Evolutionary conservation across 306 rosid species (phyloP).

Genomic region (Cucurbita ficifolia): DNA sequence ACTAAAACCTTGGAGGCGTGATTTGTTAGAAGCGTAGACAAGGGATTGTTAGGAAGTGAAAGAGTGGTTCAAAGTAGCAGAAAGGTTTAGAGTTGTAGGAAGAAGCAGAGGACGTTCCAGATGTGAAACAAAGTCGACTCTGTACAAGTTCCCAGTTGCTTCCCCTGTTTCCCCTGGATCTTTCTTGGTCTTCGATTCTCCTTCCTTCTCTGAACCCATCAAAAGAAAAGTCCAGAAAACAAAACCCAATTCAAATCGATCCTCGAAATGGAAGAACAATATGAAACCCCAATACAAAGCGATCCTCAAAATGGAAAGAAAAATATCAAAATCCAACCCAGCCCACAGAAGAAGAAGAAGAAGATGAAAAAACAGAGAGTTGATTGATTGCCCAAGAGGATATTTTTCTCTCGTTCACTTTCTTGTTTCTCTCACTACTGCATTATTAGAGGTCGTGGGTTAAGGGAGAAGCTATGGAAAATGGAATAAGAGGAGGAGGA

Average conservation of each 20-base stretch:
- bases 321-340: not conserved
- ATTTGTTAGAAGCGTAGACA: not conserved
- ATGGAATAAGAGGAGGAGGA: not conserved
- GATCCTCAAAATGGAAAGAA: not conserved
- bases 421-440: not conserved
- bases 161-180: constrained; percentile 5
- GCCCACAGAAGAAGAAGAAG: not conserved
- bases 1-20: not conserved
- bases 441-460: not conserved
- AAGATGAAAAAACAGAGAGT: not conserved
- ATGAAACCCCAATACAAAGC: not conserved
- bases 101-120: not conserved
- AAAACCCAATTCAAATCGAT: not conserved
- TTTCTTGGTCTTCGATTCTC: not conserved
- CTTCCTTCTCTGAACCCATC: constrained; percentile 4
- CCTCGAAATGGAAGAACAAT: not conserved
- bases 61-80: not conserved
- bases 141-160: not conserved
- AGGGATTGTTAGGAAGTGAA: not conserved
- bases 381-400: not conserved
- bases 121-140: not conserved
- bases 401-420: not conserved
- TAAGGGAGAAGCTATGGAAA: not conserved
- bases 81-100: not conserved
- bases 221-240: not conserved